phyloP scores from a whole-genome alignment of 768 basidiomycete species.

The Lactarius akahatsu region DNA sequence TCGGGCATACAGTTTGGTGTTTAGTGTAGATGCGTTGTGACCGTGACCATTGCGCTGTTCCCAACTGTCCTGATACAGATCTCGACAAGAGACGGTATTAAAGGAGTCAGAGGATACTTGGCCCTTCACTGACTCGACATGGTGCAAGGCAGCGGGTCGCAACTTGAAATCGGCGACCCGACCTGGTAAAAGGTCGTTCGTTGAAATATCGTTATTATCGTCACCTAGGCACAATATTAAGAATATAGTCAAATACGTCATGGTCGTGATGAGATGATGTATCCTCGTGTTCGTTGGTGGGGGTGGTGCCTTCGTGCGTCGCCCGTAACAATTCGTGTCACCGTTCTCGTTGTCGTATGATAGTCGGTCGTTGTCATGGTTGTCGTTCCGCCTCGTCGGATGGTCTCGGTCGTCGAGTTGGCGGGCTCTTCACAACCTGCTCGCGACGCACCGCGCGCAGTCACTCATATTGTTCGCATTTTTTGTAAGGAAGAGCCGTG shows the following conservation, averaged over 20 bases:
- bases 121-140: no score
- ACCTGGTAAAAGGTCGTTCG: no score
- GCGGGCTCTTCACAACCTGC: conserved; percentile 26
- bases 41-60: no score
- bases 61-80: no score
- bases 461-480: conserved; percentile 23
- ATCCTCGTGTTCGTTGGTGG: neutral
- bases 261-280: conserved; percentile 1
- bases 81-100: no score
- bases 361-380: conserved; percentile 28
- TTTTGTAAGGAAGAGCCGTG: conserved; percentile 23
- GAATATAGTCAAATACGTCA: neutral
- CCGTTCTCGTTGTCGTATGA: conserved; percentile 24
- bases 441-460: conserved; percentile 24
- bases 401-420: conserved; percentile 20
- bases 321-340: conserved; percentile 25
- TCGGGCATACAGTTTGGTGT: no score
- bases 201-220: no score
- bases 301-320: conserved; percentile 14
- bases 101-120: no score
- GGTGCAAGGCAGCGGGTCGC: no score
- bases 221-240: no score
- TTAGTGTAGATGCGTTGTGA: no score
- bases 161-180: no score
- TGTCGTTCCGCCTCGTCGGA: conserved; percentile 18